Base-by-base conservation (phyloP, 306 rosid genomes). In the Quercus ilex region DNA sequence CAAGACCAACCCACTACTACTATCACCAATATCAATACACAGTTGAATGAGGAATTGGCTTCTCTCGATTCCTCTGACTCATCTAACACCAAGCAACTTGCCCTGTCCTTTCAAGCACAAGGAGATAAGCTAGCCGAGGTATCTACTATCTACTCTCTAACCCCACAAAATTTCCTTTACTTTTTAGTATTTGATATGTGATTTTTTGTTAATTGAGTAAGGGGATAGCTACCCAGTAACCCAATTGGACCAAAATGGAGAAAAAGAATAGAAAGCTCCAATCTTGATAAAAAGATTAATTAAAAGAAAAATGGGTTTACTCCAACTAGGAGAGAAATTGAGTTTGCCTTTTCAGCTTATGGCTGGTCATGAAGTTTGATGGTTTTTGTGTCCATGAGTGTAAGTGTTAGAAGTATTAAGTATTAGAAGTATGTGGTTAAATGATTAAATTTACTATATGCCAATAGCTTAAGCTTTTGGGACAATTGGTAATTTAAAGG, bases 61-160 rank as follows among this genome's bases (percentile, higher is more conserved):
- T 75, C 67, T 73, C 46, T 72, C 30, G 57, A 38, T 41, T 20
- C 81, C 51, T 79, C 55, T 1, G 68, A 76, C 30, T 71, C 69
- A 26, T 71, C 46, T 5, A 67, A 80, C 13, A 73, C 87, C 1
- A 70, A 46, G 62, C 77, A 63, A 63, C 75, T 88, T 9, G 80
- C 89, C 38, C 70, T 11, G 49, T 72, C 82, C 33, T 88, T 88
- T 74, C 89, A 81, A 79, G 78, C 86, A 41, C 87, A 81, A 70
- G 91, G 91, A 56, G 85, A 88, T 63, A 81, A 79, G 8, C 87
- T 88, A 25, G 89, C 89, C 21, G 38, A 65, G 88, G 88, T 86
- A 55, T 51, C 46, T 5, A 38, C 21, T 4, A 30, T 9, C 57
- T 23, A 33, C 55, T 49, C 15, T n/a, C 25, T 71, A 49, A 49